Base-by-base conservation (phyloP, 2,329 filamentous ascomycete genomes). In the Neobulgaria alba region DNA sequence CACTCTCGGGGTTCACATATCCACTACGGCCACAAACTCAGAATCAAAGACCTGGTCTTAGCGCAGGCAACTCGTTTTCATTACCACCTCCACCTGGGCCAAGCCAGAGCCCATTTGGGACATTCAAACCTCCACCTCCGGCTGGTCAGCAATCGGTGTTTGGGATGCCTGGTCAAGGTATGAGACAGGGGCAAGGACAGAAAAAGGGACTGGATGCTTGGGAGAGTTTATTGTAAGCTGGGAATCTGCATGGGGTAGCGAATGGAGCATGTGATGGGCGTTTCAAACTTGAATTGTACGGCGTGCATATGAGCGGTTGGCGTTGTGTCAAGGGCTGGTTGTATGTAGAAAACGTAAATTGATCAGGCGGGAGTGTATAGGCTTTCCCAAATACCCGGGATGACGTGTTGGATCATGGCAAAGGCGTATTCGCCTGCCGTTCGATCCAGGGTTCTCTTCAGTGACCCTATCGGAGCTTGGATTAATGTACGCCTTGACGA, bases 191-290 rank as follows among this genome's bases (percentile, higher is more conserved):
- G 15, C 42, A 19, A 46, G 17, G 39, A 21, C 59, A 63, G 44
- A 65, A 64, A 43, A 55, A 50, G 10, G 72, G 71, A 2, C 53
- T 76, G 43, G 72, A 75, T 57, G 72, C 70, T 45, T 76, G 69
- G 54, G 69, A 75, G 50, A 76, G 72, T 57, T 62, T 77, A 47
- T 53, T 76, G 44, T 77, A 36, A 53, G n/a, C 12, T 21, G n/a
- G n/a, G n/a, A n/a, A n/a, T n/a, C n/a, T n/a, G n/a, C n/a, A n/a
- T n/a, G n/a, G n/a, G n/a, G n/a, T n/a, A n/a, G n/a, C n/a, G n/a
- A n/a, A n/a, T n/a, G n/a, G n/a, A n/a, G n/a, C n/a, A n/a, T n/a
- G n/a, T n/a, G n/a, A n/a, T n/a, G n/a, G n/a, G n/a, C n/a, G n/a
- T n/a, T n/a, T n/a, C n/a, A n/a, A n/a, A n/a, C n/a, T n/a, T n/a